Conservation (phyloP, 2,329 filamentous ascomycete species). For the Paracamarosporium sp. region DNA sequence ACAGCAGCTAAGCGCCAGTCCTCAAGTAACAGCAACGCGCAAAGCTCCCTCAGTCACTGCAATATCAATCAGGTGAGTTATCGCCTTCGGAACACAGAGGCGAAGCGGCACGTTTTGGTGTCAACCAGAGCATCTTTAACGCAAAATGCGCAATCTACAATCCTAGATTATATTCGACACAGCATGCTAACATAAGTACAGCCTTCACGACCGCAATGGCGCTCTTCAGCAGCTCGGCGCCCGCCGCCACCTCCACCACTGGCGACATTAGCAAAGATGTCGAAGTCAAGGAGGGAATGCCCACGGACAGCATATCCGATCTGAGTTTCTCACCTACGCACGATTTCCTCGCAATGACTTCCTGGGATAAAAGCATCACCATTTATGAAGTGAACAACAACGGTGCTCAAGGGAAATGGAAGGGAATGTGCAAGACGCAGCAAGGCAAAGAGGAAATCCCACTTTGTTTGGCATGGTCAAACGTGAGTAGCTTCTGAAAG, state of each 20-base stretch:
- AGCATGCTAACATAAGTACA: not conserved
- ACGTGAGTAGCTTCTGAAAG: conserved; percentile 63
- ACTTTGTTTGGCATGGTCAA: conserved; percentile 84
- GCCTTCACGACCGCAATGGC: conserved; percentile 57
- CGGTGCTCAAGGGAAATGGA: conserved; percentile 81
- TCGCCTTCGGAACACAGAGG: not conserved
- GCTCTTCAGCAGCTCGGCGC: conserved; percentile 62
- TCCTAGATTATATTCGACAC: too few relatives aligned
- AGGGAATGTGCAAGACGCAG: conserved; percentile 79
- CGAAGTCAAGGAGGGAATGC: conserved; percentile 67
- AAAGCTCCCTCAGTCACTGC: not conserved
- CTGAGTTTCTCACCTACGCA: conserved; percentile 78
- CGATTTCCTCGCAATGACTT: conserved; percentile 87
- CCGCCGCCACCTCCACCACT: conserved; percentile 71
- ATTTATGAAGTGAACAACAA: conserved; percentile 93
- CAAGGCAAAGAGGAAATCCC: conserved; percentile 62
- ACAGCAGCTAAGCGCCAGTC: not conserved
- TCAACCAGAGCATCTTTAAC: too few relatives aligned
- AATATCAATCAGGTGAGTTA: not conserved
- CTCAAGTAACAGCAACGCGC: not conserved
- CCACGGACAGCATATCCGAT: conserved; percentile 88
- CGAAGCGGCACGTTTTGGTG: not conserved
- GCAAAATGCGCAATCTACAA: too few relatives aligned
- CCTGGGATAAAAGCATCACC: conserved; percentile 97
- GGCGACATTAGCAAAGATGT: conserved; percentile 93